These are phyloP conservation scores for Meyerozyma elateridarum DNA, from an alignment of 1,139 yeast species.

Conservation along the genomic window DNA sequence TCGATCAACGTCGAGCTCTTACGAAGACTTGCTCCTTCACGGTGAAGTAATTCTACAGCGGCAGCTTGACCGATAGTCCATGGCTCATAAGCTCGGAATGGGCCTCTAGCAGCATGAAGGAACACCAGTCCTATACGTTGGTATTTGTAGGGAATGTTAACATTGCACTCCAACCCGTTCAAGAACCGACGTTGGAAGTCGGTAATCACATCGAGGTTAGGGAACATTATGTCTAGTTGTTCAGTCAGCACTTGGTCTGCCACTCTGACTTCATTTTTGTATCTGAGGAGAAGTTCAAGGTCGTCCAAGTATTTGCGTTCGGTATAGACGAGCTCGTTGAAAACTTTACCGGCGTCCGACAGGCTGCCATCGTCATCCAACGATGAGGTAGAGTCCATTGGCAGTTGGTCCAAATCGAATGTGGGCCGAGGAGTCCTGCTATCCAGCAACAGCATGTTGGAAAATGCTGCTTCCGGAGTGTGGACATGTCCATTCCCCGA, in stretches of 20 bases:
- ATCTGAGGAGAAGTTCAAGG: constrained; percentile 64
- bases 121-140: constrained; percentile 89
- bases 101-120: constrained; percentile 69
- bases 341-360: constrained; percentile 64
- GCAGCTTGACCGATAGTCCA: constrained; percentile 84
- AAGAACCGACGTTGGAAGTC: constrained; percentile 91
- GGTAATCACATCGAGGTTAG: constrained; percentile 77
- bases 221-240: constrained; percentile 76
- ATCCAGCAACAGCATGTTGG: constrained; percentile 1
- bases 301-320: constrained; percentile 93
- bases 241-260: constrained; percentile 73
- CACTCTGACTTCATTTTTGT: constrained; percentile 61
- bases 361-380: constrained; percentile 27
- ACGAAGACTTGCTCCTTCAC: constrained; percentile 54
- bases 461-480: constrained; percentile 2
- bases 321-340: constrained; percentile 79
- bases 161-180: constrained; percentile 85
- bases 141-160: constrained; percentile 64
- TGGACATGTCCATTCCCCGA: constrained; percentile 1
- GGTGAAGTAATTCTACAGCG: constrained; percentile 75
- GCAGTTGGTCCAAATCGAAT: constrained; percentile 5
- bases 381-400: constrained; percentile 8
- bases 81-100: constrained; percentile 85
- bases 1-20: constrained; percentile 63
- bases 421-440: constrained; percentile 4